A percentile compares a stretch with the other conserved stretches of the same genome.
Conservation (phyloP, 345 rosid genomes). For the Rhodamnia argentea region DNA sequence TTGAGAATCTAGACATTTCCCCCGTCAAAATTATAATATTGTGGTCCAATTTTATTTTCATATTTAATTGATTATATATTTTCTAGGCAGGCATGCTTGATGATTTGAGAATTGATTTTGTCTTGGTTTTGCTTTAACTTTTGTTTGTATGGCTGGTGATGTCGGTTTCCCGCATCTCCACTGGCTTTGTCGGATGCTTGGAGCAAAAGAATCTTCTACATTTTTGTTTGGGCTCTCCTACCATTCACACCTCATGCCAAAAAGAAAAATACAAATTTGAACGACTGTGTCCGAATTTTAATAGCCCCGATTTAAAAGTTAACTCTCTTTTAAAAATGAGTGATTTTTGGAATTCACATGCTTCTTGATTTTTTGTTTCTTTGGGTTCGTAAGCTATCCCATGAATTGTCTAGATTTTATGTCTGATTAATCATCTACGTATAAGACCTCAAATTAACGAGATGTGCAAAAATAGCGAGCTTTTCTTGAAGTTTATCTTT, state of each 20-base stretch:
- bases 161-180: slow-evolving; percentile 39
- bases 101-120: neutral
- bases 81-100: neutral
- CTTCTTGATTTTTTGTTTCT: neutral
- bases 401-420: neutral
- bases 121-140: neutral
- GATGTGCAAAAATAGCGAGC: neutral
- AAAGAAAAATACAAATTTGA: neutral
- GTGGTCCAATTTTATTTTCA: neutral
- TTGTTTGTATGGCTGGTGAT: slow-evolving; percentile 14
- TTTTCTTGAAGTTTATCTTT: neutral
- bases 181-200: slow-evolving; percentile 28
- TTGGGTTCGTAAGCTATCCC: neutral
- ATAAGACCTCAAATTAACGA: neutral
- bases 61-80: neutral
- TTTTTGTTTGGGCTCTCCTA: slow-evolving; percentile 9
- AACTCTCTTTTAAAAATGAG: neutral
- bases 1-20: neutral
- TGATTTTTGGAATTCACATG: neutral
- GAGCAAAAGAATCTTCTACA: slow-evolving; percentile 17
- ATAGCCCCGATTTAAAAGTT: neutral
- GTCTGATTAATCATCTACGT: neutral
- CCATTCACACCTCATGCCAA: slow-evolving; percentile 7
- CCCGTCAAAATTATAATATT: neutral
- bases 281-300: neutral